phyloP scores from a whole-genome alignment of 2,329 filamentous ascomycete genomes.

The Geosmithia putterillii region DNA sequence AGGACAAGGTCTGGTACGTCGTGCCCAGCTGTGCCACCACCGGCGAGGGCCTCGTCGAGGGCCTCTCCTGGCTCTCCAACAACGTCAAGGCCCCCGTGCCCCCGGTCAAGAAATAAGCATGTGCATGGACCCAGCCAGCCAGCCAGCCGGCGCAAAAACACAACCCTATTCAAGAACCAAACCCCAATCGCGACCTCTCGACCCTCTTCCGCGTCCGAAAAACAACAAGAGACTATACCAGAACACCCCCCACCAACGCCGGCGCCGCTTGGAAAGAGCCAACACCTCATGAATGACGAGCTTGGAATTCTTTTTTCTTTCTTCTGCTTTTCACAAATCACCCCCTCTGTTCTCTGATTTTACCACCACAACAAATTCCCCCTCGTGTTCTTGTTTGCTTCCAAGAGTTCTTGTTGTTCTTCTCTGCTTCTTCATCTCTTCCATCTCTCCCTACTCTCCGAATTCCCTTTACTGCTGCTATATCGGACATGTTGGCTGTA shows the following conservation, averaged over 20 bases:
- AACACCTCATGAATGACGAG: neutral
- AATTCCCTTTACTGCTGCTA: neutral
- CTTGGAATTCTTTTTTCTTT: neutral
- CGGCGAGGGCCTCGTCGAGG: slow-evolving; percentile 70
- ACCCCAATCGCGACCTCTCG: neutral
- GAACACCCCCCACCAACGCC: neutral
- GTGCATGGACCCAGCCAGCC: too few species aligned
- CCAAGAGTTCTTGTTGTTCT: neutral
- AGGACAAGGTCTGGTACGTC: slow-evolving; percentile 77
- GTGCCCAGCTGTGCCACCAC: slow-evolving; percentile 73
- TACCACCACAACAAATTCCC: slow-evolving; percentile 4
- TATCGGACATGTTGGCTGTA: neutral
- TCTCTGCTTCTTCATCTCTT: neutral
- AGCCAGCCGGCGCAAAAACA: too few species aligned
- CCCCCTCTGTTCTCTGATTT: neutral
- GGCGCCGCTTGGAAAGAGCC: neutral
- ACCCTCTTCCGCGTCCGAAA: too few species aligned
- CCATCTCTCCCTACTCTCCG: neutral
- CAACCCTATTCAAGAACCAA: neutral
- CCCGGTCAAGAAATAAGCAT: slow-evolving; percentile 41
- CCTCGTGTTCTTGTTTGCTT: slow-evolving; percentile 4
- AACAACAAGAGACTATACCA: too few species aligned
- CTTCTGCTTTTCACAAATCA: neutral
- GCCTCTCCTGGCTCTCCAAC: slow-evolving; percentile 72
- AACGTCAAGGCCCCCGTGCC: slow-evolving; percentile 59